phyloP scores from a whole-genome alignment of 805 yeast species.

The Schwanniomyces occidentalis region DNA sequence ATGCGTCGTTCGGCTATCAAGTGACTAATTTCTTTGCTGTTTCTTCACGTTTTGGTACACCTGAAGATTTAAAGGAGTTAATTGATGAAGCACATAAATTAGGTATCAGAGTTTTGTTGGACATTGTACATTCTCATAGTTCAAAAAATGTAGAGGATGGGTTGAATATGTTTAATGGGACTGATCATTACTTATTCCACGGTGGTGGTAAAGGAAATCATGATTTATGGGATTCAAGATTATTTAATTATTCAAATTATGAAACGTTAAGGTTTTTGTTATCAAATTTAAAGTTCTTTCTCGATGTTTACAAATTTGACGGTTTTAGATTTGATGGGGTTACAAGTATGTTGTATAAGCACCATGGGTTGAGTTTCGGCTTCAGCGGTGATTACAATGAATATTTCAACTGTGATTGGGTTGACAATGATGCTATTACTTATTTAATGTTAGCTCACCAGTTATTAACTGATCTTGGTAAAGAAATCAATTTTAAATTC shows the following conservation, averaged over 20 bases:
- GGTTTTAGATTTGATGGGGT: constrained; percentile 98
- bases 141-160: constrained; percentile 95
- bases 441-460: constrained; percentile 91
- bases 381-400: constrained; percentile 93
- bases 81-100: constrained; percentile 88
- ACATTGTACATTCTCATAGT: constrained; percentile 95
- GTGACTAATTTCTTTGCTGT: constrained; percentile 89
- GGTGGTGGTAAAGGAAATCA: constrained; percentile 88
- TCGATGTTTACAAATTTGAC: constrained; percentile 84
- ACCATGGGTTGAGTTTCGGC: constrained; percentile 89
- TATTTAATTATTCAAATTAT: constrained; percentile 88
- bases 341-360: constrained; percentile 86
- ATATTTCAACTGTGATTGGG: constrained; percentile 74
- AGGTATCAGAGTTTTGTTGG: constrained; percentile 84
- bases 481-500: constrained; percentile 41
- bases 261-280: constrained; percentile 87
- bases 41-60: constrained; percentile 90
- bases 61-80: constrained; percentile 89
- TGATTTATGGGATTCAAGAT: constrained; percentile 93
- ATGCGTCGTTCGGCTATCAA: constrained; percentile 98
- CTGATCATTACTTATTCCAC: constrained; percentile 94
- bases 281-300: constrained; percentile 78
- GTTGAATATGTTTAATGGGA: constrained; percentile 87
- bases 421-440: constrained; percentile 83
- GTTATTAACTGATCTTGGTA: constrained; percentile 56